phyloP scores from a whole-genome alignment of 176 grass and related monocot genomes.

The Ensete ventricosum region DNA sequence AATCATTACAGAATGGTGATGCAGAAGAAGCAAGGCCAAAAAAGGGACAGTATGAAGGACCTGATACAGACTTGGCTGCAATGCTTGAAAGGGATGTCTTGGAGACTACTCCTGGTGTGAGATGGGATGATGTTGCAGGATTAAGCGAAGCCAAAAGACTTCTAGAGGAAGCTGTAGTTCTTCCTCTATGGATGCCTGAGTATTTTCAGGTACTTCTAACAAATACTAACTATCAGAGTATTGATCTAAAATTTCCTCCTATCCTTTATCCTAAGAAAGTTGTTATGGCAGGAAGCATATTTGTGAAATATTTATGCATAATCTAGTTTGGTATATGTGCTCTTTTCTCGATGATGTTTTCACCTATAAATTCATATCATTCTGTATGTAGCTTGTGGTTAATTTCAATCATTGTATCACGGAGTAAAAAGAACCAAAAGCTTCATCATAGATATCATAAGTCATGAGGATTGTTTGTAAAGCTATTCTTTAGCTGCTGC shows the following conservation, averaged over 20 bases:
- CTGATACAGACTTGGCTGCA: slow-evolving; percentile 79
- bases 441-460: too few relatives aligned
- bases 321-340: not conserved
- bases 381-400: not conserved
- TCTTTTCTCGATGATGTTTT: not conserved
- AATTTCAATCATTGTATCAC: not conserved
- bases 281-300: not conserved
- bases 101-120: slow-evolving; percentile 86
- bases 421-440: not conserved
- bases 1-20: slow-evolving; percentile 46
- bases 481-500: too few relatives aligned
- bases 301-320: not conserved
- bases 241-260: not conserved
- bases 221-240: not conserved
- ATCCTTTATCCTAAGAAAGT: not conserved
- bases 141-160: slow-evolving; percentile 89
- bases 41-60: slow-evolving; percentile 85
- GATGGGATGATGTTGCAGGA: slow-evolving; percentile 96
- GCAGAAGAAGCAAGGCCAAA: slow-evolving; percentile 71
- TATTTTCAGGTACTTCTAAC: slow-evolving; percentile 68
- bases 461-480: too few relatives aligned
- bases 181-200: slow-evolving; percentile 90
- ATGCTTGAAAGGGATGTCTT: slow-evolving; percentile 99
- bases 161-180: slow-evolving; percentile 88
- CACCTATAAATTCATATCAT: not conserved